Evolutionary conservation across 73 alveolate species (phyloP).

Genomic region (Uronychia binucleata): DNA sequence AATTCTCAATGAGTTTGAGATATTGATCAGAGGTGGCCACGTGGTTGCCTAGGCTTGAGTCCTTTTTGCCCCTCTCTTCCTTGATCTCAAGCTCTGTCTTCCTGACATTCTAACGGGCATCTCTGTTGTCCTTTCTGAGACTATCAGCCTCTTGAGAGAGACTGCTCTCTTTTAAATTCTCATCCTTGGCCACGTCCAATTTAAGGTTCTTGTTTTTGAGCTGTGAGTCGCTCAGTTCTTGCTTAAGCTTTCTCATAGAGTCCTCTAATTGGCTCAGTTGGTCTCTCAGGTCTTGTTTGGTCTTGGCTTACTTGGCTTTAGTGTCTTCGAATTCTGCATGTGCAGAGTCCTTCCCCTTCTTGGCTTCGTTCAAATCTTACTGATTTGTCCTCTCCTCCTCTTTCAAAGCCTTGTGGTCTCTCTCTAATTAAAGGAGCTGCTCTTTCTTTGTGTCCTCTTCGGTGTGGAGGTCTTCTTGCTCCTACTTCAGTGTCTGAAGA

Average conservation of each 20-base stretch:
- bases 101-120: background rate
- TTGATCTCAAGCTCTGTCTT: background rate
- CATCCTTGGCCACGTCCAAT: background rate
- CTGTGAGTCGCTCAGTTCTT: background rate
- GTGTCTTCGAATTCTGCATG: background rate
- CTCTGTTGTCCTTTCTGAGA: slow-evolving; percentile 1
- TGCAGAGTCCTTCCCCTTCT: background rate
- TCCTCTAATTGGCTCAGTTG: background rate
- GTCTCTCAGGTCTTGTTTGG: background rate
- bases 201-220: slow-evolving; percentile 5
- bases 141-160: background rate
- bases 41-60: background rate
- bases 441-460: no score
- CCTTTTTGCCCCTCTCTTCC: background rate
- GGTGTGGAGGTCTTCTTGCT: no score
- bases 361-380: background rate
- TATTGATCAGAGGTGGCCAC: background rate
- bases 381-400: background rate
- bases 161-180: background rate
- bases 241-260: background rate
- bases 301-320: background rate
- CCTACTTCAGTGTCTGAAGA: no score
- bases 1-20: background rate
- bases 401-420: background rate
- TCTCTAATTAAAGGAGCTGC: no score